A percentile compares a stretch with the other conserved stretches of the same genome.
phyloP scores from a whole-genome alignment of 2,329 filamentous ascomycete species.

The Fusarium cyanostomum region DNA sequence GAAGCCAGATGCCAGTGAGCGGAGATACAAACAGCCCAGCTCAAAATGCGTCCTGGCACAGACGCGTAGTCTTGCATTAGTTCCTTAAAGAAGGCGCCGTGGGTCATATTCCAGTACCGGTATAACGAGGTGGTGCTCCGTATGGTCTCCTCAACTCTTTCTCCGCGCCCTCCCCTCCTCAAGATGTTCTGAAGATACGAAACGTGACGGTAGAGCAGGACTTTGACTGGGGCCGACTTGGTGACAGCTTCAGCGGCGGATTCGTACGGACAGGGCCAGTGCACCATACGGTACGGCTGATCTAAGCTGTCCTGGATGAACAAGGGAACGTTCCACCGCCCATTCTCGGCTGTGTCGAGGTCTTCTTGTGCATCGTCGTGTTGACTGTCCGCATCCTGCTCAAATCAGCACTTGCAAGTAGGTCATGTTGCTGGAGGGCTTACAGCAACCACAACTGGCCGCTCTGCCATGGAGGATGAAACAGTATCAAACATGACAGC shows the following conservation, averaged over 20 bases:
- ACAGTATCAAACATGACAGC: conserved; percentile 68
- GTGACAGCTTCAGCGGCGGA: conserved; percentile 58
- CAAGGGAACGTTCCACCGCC: conserved; percentile 37
- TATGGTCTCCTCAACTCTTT: conserved; percentile 59
- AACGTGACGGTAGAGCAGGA: conserved; percentile 64
- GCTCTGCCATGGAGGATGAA: conserved; percentile 60
- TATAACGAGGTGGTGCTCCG: conserved; percentile 58
- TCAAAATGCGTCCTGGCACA: conserved; percentile 62
- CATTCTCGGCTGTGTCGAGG: conserved; percentile 6
- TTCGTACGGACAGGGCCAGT: conserved; percentile 65
- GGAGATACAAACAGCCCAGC: conserved; percentile 66
- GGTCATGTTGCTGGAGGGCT: too few relatives aligned
- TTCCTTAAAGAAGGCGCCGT: conserved; percentile 61
- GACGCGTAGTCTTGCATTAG: conserved; percentile 58
- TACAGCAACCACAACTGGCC: conserved; percentile 48
- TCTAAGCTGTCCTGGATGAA: conserved; percentile 43
- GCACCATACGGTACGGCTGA: conserved; percentile 30
- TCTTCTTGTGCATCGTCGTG: conserved; percentile 41
- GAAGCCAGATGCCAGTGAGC: conserved; percentile 67
- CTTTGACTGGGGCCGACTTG: conserved; percentile 65
- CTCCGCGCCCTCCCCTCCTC: conserved; percentile 47
- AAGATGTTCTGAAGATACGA: conserved; percentile 61
- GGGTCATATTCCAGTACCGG: conserved; percentile 62
- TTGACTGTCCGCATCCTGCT: conserved; percentile 53
- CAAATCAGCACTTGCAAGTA: too few relatives aligned